Base-by-base conservation (phyloP, 768 basidiomycete genomes). In the Lactifluus piperatus region DNA sequence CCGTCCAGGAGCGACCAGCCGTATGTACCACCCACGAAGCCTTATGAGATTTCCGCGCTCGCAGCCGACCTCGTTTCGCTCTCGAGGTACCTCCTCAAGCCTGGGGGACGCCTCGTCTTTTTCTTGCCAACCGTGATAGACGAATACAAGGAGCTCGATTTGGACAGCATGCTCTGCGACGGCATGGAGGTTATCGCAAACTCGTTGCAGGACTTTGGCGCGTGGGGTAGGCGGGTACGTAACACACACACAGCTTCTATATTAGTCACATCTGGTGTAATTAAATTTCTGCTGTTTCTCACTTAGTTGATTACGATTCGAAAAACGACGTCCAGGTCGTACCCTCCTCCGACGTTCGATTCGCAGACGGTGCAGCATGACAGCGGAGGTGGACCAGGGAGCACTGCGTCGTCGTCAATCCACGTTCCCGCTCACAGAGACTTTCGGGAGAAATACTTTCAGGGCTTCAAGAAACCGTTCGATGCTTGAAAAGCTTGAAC, bases 291-390 rank as follows among this genome's bases (percentile, higher is more conserved):
- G 39, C 39, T 6, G 6, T 0, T 24, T 26, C 8, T 20, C 66
- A 95, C 92, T 77, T 99, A 95, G 93, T 77, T 99, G 18, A 89
- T 98, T 54, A 98, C 95, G 8, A 86, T 98, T 69, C 83, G 82
- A 55, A 98, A 95, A 71, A 75, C 69, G 2, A 77, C 79, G 7
- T 57, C 71, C 10, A 62, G 70, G 39, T 67, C 67, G 34, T 82
- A 77, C 64, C 72, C 77, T 1, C 77, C 79, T 0, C 87, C 88
- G 4, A 72, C 73, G 2, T 88, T 90, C 63, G 76, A 78, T 36
- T 69, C 68, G 9, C 49, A 43, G 30, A 18, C 20, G 11, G 53
- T 8, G 30, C 27, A 2, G 29, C 56, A n/a, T n/a, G 54, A 44
- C 30, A 20, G 5, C 14, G 47, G 22, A 9, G 27, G 51, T 44